These are phyloP conservation scores for Fusarium staphyleae DNA, from an alignment of 2,329 filamentous ascomycete species.

Conservation along the genomic window DNA sequence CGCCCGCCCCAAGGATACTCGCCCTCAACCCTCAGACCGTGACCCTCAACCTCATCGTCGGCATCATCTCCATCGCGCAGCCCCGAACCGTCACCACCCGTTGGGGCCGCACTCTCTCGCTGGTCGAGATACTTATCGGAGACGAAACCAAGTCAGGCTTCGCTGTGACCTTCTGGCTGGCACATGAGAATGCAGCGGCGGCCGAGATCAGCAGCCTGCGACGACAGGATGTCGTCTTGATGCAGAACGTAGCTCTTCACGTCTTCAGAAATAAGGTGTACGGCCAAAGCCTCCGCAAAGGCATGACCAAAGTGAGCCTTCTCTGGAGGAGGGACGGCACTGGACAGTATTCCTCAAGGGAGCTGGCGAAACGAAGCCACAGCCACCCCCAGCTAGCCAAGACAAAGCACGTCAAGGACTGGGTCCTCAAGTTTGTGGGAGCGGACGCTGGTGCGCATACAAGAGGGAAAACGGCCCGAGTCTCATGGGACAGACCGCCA, in stretches of 20 bases:
- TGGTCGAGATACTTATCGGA: slow-evolving; percentile 81
- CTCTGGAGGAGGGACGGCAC: slow-evolving; percentile 61
- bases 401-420: slow-evolving; percentile 72
- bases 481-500: slow-evolving; percentile 51
- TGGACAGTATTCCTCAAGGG: slow-evolving; percentile 63
- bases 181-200: slow-evolving; percentile 45
- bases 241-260: slow-evolving; percentile 80
- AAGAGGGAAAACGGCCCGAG: slow-evolving; percentile 18
- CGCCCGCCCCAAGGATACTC: slow-evolving; percentile 68
- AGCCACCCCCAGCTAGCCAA: slow-evolving; percentile 65
- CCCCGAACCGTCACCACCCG: slow-evolving; percentile 73
- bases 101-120: slow-evolving; percentile 66
- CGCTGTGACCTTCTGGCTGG: slow-evolving; percentile 83
- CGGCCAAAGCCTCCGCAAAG: slow-evolving; percentile 79
- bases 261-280: slow-evolving; percentile 81
- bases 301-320: slow-evolving; percentile 73
- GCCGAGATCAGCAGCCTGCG: slow-evolving; percentile 58
- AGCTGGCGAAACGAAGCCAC: slow-evolving; percentile 50
- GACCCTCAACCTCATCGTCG: slow-evolving; percentile 82
- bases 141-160: slow-evolving; percentile 87
- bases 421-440: slow-evolving; percentile 75
- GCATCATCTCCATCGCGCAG: slow-evolving; percentile 74
- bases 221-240: slow-evolving; percentile 77
- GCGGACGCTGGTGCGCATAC: slow-evolving; percentile 38
- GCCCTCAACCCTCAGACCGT: slow-evolving; percentile 80